Conservation (phyloP, 2,329 filamentous ascomycete genomes). For the Teratosphaeria nubilosa region DNA sequence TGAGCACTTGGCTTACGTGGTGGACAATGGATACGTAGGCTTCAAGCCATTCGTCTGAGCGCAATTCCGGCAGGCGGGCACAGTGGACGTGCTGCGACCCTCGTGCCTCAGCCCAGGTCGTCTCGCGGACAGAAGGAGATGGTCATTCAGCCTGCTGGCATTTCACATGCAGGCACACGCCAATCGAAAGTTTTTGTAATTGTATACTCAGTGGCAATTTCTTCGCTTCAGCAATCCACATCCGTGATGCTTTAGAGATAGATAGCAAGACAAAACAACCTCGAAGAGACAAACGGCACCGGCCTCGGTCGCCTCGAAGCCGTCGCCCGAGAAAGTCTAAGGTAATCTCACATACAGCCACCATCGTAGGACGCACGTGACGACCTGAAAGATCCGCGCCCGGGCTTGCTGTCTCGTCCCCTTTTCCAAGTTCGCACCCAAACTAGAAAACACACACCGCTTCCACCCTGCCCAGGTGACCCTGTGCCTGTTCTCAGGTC, state of each 20-base stretch:
- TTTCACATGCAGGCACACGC: too few species aligned
- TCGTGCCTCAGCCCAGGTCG: too few species aligned
- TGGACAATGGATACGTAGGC: slow-evolving; percentile 8
- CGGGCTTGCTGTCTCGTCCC: neutral
- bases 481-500: neutral
- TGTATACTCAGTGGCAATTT: too few species aligned
- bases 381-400: neutral
- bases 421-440: neutral
- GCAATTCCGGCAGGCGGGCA: neutral
- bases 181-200: too few species aligned
- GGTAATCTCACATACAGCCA: neutral
- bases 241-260: too few species aligned
- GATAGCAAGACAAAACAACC: too few species aligned
- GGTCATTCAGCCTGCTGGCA: too few species aligned
- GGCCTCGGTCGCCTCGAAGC: neutral
- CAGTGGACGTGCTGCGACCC: too few species aligned
- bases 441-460: neutral
- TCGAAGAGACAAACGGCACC: too few species aligned
- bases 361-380: neutral
- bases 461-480: neutral
- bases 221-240: too few species aligned
- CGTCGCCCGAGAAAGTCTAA: neutral
- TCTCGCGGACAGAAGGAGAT: too few species aligned
- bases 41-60: slow-evolving; percentile 11
- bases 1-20: slow-evolving; percentile 11